These are phyloP conservation scores for Pichia sp. DNA, from an alignment of 1,139 yeast species.

Conservation along the genomic window DNA sequence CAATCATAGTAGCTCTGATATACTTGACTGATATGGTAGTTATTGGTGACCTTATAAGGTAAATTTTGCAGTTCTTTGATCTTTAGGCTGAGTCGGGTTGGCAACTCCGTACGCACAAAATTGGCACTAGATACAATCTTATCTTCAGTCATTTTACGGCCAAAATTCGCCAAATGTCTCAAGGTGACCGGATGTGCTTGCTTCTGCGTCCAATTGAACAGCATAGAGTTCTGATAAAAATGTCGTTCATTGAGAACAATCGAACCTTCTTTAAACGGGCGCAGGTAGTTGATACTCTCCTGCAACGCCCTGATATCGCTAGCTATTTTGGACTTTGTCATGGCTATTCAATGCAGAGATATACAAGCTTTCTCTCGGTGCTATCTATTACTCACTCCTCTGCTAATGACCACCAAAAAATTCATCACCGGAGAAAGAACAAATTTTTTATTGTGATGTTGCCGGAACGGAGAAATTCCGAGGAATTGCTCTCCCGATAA, in stretches of 20 bases:
- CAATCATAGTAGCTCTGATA: slow-evolving; percentile 85
- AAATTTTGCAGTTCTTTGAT: slow-evolving; percentile 67
- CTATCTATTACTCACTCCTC: too few species aligned
- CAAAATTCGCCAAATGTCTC: slow-evolving; percentile 83
- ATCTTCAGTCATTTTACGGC: slow-evolving; percentile 68
- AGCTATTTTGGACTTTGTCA: too few species aligned
- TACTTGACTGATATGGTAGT: slow-evolving; percentile 76
- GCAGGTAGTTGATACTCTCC: slow-evolving; percentile 10
- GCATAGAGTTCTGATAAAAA: slow-evolving; percentile 75
- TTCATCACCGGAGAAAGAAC: too few species aligned
- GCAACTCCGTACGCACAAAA: slow-evolving; percentile 78
- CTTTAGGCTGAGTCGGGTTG: slow-evolving; percentile 75
- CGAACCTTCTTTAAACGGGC: slow-evolving; percentile 19
- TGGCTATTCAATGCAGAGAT: too few species aligned
- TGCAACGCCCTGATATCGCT: too few species aligned
- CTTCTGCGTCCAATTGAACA: slow-evolving; percentile 56
- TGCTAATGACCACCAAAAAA: too few species aligned
- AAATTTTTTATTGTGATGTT: too few species aligned
- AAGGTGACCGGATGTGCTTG: slow-evolving; percentile 85
- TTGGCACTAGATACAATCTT: slow-evolving; percentile 78
- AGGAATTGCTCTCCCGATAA: too few species aligned
- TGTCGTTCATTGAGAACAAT: slow-evolving; percentile 50
- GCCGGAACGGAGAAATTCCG: too few species aligned
- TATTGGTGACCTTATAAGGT: slow-evolving; percentile 80
- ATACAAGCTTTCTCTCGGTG: too few species aligned